These are phyloP conservation scores for Phytophthora hybrid DNA, from an alignment of 352 stramenopile species.

Conservation along the genomic window DNA sequence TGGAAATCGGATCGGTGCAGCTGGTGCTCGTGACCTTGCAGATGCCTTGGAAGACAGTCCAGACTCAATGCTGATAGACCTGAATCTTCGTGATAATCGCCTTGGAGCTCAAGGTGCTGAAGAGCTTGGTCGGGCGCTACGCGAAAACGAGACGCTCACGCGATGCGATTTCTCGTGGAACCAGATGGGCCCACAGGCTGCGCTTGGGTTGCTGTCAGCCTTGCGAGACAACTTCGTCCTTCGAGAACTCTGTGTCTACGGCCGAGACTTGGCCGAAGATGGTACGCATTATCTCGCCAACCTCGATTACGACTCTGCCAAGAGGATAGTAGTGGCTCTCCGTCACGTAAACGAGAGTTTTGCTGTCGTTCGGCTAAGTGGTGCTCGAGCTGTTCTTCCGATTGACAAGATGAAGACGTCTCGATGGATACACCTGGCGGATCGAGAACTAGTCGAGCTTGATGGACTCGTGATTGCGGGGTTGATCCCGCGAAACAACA, in stretches of 20 bases:
- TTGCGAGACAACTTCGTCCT: constrained; percentile 72
- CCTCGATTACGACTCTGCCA: constrained; percentile 62
- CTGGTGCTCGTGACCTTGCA: constrained; percentile 57
- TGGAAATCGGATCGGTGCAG: constrained; percentile 59
- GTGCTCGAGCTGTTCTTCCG: constrained; percentile 49
- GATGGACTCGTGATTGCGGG: constrained; percentile 72
- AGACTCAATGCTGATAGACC: constrained; percentile 64
- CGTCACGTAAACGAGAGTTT: constrained; percentile 66
- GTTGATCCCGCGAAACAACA: constrained; percentile 60
- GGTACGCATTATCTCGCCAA: constrained; percentile 54
- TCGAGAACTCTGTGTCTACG: constrained; percentile 56
- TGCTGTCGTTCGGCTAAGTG: constrained; percentile 51
- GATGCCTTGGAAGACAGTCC: constrained; percentile 68
- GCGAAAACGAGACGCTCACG: constrained; percentile 80
- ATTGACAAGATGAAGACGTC: constrained; percentile 74
- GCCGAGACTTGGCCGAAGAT: constrained; percentile 61
- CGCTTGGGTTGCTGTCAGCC: constrained; percentile 52
- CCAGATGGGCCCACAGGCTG: constrained; percentile 49
- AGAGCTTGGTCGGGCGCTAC: constrained; percentile 51
- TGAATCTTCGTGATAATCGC: constrained; percentile 67
- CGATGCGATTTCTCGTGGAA: constrained; percentile 78
- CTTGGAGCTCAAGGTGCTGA: constrained; percentile 56
- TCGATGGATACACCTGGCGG: constrained; percentile 59
- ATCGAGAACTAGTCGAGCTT: constrained; percentile 54
- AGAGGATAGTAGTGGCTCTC: constrained; percentile 53